Evolutionary conservation across 2,329 filamentous ascomycete genomes (phyloP), one percentile per base, ranked within the genome.

Genomic region (Fonsecaea erecta): DNA sequence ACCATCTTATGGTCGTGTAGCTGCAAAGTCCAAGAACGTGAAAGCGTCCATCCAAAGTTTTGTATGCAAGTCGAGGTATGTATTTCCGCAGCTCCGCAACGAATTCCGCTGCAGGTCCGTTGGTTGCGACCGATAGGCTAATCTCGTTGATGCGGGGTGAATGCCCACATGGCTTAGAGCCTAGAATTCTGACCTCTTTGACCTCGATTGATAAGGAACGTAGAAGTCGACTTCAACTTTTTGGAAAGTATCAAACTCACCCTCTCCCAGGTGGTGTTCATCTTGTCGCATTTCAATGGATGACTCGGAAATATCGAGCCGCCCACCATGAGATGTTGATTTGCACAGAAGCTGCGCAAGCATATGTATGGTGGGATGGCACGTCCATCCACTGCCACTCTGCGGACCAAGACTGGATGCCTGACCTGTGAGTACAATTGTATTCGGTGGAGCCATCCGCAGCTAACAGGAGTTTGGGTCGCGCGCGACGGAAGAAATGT

Each of bases 331-430:
- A 48, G 21, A 48, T 48, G 21, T 48, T 48, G 43, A 48, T 12
- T 8, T 48, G 43, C 43, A 24, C 6, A 9, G 18, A 48, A 24
- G 43, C 18, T 24, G 46, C 43, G 28, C 24, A 30, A 60, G 46
- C 18, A 14, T 14, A n/a, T n/a, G 18, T 48, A 52, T 34, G 4
- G 28, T 37, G 40, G 21, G n/a, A 54, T 54, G 59, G 11, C 48
- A 54, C 51, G 28, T 43, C 51, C 5, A 54, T 54, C 59, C 28
- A 54, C 24, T 52, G 65, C 65, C 24, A 68, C 51, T 28, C 60
- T 68, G 18, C 66, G 66, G 7, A 65, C 63, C 16, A 68, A 68
- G 63, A 68, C 66, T 43, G 66, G 63, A 18, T 68, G 66, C 43
- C 55, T 65, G 51, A 68, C 63, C 11, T 68, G 66, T 63, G 26